A percentile compares a stretch with the other conserved stretches of the same genome.
Conservation (phyloP, 2,329 filamentous ascomycete species). For the Xylaria sp. region DNA sequence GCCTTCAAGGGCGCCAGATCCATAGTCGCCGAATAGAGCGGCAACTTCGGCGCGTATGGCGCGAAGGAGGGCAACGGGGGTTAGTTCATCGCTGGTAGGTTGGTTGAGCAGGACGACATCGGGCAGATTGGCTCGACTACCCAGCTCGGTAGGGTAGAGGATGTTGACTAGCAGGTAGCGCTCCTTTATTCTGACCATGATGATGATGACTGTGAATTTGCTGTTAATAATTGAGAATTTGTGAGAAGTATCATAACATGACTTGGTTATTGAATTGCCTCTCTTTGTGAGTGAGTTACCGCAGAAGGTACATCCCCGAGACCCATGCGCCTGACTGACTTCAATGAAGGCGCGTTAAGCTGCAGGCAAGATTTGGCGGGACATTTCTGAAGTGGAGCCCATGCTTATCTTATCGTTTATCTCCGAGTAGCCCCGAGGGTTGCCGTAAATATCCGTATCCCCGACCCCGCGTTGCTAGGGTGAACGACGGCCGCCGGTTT, state of each 20-base stretch:
- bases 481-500: not conserved
- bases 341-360: not conserved
- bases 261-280: not conserved
- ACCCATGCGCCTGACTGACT: not conserved
- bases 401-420: not conserved
- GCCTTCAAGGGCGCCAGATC: conserved; percentile 65
- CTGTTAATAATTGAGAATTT: not conserved
- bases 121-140: conserved; percentile 40
- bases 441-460: not conserved
- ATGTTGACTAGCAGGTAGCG: conserved; percentile 94
- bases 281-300: not conserved
- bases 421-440: not conserved
- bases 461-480: not conserved
- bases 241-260: not conserved
- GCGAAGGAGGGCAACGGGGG: conserved; percentile 58
- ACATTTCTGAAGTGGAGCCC: no score
- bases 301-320: not conserved
- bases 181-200: conserved; percentile 94
- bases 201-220: conserved; percentile 37
- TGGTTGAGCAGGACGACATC: conserved; percentile 69
- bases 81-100: conserved; percentile 69
- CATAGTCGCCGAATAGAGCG: conserved; percentile 82
- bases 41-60: conserved; percentile 66
- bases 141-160: conserved; percentile 65
- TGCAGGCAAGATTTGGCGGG: not conserved